Conservation (phyloP, 257 asterid genomes). For the Solanum dulcamara region DNA sequence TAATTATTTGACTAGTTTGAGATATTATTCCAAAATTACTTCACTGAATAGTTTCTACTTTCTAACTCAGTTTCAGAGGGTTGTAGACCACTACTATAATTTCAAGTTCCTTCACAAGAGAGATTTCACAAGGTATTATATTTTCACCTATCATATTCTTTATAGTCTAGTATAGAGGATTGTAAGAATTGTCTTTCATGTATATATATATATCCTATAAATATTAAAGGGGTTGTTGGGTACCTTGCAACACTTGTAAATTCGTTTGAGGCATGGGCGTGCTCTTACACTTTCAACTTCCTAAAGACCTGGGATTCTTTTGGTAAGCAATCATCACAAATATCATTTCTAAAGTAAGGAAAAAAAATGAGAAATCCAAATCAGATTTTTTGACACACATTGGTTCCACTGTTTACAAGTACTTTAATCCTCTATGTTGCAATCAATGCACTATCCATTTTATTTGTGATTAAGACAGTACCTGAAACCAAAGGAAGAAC, state of each 20-base stretch:
- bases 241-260: conserved; percentile 83
- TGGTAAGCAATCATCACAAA: conserved; percentile 24
- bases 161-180: no score
- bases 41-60: no score
- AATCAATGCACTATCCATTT: conserved; percentile 46
- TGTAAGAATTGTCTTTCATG: background rate
- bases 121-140: no score
- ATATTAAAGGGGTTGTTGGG: conserved; percentile 87
- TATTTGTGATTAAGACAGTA: conserved; percentile 60
- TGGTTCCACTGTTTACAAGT: conserved; percentile 31
- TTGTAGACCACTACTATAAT: no score
- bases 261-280: conserved; percentile 91
- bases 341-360: background rate
- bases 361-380: background rate
- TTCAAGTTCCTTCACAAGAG: no score
- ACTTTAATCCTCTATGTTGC: conserved; percentile 66
- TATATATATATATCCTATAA: conserved; percentile 90
- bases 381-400: background rate
- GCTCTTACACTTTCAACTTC: conserved; percentile 82
- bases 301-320: conserved; percentile 83
- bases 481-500: conserved; percentile 93
- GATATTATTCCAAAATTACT: no score
- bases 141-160: no score
- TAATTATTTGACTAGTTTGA: no score
- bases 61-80: no score